Evolutionary conservation across 306 rosid genomes (phyloP).

Genomic region (Fragaria iinumae): DNA sequence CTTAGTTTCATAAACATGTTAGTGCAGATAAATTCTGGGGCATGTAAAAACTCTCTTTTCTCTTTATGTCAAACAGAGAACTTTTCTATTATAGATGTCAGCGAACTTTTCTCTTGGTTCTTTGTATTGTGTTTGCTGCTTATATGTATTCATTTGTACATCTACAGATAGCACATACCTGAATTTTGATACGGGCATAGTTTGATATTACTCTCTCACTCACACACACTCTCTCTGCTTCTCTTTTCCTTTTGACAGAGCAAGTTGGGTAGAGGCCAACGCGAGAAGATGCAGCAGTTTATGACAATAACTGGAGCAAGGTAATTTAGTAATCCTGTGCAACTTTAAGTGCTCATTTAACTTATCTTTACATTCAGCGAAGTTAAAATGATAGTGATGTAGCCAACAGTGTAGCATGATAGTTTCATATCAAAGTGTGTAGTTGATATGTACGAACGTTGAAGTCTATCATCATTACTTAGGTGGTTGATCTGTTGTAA

Average conservation of each 20-base stretch:
- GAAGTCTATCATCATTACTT: not conserved
- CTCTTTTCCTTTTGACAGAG: slow-evolving; percentile 49
- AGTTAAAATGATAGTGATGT: not conserved
- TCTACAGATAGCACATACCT: not conserved
- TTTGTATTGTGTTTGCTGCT: not conserved
- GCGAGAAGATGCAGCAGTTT: slow-evolving; percentile 97
- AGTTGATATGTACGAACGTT: not conserved
- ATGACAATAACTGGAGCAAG: slow-evolving; percentile 88
- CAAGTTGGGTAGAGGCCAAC: slow-evolving; percentile 86
- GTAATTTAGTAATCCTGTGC: slow-evolving; percentile 35
- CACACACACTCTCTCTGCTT: not conserved
- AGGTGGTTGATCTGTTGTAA: not conserved
- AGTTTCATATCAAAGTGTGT: not conserved
- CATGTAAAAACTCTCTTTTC: not conserved
- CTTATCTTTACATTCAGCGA: not conserved
- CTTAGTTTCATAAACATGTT: not conserved
- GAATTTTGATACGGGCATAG: not conserved
- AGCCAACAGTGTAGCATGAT: not conserved
- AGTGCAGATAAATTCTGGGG: not conserved
- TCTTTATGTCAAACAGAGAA: not conserved
- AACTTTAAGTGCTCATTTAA: slow-evolving; percentile 13
- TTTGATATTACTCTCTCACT: not conserved
- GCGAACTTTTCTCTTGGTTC: not conserved
- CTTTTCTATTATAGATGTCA: not conserved
- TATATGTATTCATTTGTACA: not conserved